Evolutionary conservation across 345 rosid species (phyloP), one percentile per base, ranked within the genome.

Genomic region (Rhizophora apiculata): DNA sequence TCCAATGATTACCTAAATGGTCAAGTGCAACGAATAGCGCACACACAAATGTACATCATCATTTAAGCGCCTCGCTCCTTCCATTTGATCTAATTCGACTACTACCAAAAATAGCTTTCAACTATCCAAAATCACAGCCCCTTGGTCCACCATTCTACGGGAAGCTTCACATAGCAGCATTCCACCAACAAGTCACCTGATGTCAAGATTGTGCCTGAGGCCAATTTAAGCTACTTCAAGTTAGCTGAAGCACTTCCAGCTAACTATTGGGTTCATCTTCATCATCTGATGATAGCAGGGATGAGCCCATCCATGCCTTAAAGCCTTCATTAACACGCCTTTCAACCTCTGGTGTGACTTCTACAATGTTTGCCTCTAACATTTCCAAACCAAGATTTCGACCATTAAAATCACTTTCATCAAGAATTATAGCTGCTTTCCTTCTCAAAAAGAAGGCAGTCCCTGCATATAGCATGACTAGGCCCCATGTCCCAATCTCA

Each of bases 291-390:
- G 97, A 91, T 66, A 88, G 80, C 69, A 82, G 78, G 66, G 98
- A 85, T n/a, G 96, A 85, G 3, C 97, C 97, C 92, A 87, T 87
- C 96, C 97, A 94, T 55, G 96, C 70, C 79, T 81, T 91, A 63
- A 94, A 94, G 69, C 98, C 96, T 54, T 91, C 97, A 36, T 79
- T 84, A 49, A 87, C 96, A 36, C 87, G 87, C 75, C 87, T 86
- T 83, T 94, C 98, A 60, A 91, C 78, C 0, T 89, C 91, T 46
- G 95, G 95, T 55, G 96, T 81, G 70, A 87, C 83, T 70, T 82
- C 91, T 80, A 87, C 60, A 18, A 89, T 86, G 78, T 73, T 85
- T 26, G 96, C 85, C 81, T 94, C 97, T 57, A 85, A 76, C 96
- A 94, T 94, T 82, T 94, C 98, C 68, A 94, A 70, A 34, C 97